Base-by-base conservation (phyloP, 2,329 filamentous ascomycete genomes). In the Colletotrichum sp. region DNA sequence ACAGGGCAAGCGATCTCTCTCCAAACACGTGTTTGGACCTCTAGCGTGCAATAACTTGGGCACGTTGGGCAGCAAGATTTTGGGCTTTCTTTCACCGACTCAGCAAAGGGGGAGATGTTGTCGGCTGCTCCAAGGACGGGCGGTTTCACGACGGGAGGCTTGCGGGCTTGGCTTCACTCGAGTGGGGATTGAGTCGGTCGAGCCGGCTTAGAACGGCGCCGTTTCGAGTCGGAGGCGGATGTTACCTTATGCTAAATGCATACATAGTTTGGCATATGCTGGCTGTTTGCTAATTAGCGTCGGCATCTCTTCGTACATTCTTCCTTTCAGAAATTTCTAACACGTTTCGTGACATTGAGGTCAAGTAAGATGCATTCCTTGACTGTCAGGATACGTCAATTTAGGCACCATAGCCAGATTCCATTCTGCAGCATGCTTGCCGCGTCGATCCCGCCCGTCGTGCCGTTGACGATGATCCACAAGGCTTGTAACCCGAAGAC, bases 1-100 rank as follows among this genome's bases (percentile, higher is more conserved):
- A 64, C 61, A 39, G 61, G 34, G 61, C 22, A 64, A 34, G 19
- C 61, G 61, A 39, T 44, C 61, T 64, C 61, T 64, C 25, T 22
- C 61, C 22, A 44, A 64, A 64, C 61, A 12, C 61, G 32, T 44
- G 61, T 64, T 64, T 39, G 32, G 61, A 44, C n/a, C 22, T 52
- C 5, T 44, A 12, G 61, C 61, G 34, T 27, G 22, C 22, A 30
- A 59, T 15, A 34, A 27, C 11, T 64, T 44, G 8, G 61, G 61
- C 61, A 27, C 32, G 8, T 44, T 39, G 59, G 59, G 19, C 59
- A 61, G 59, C 28, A 61, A 61, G 12, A 15, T 9, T 61, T 13
- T 1, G 4, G 19, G 0, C n/a, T 6, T 22, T 3, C 6, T 8
- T 22, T 48, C 44, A 52, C 44, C 44, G 44, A 52, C 44, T 22